Evolutionary conservation across 2,329 filamentous ascomycete species (phyloP).

Genomic region (Fusarium xyrophilum): DNA sequence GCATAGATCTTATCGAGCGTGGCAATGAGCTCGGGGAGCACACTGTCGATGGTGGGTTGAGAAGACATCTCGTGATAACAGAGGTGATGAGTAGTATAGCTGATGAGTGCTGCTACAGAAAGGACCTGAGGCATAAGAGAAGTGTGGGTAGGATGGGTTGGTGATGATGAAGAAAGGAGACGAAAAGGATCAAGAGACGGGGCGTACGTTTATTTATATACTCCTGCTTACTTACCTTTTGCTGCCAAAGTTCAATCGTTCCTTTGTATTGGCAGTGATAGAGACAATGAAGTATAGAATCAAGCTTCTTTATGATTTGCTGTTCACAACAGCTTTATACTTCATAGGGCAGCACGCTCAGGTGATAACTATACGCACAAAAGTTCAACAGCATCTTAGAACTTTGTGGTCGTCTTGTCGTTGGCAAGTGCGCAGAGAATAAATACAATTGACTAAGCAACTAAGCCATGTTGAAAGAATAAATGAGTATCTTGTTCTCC

Average conservation of each 20-base stretch:
- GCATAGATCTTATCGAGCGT: background rate
- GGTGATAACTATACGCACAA: rapidly evolving
- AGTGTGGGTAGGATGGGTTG: background rate
- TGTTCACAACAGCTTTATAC: background rate
- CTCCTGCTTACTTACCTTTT: background rate
- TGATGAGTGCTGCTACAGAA: background rate
- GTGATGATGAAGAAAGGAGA: background rate
- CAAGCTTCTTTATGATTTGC: background rate
- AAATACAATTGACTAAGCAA: rapidly evolving
- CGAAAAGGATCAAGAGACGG: background rate
- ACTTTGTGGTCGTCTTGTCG: rapidly evolving
- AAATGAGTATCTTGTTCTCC: background rate
- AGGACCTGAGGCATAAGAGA: background rate
- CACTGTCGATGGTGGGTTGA: rapidly evolving
- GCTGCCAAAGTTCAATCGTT: background rate
- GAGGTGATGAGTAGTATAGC: background rate
- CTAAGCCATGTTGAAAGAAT: background rate
- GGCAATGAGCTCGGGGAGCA: background rate
- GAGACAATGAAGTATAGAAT: background rate
- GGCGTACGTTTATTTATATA: background rate
- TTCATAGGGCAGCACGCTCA: background rate
- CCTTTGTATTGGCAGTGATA: rapidly evolving
- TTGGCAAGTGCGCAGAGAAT: rapidly evolving
- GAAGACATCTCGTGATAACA: background rate
- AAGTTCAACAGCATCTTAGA: background rate